Evolutionary conservation across 108 stramenopile species (phyloP).

Genomic region (Fistulifera solaris): DNA sequence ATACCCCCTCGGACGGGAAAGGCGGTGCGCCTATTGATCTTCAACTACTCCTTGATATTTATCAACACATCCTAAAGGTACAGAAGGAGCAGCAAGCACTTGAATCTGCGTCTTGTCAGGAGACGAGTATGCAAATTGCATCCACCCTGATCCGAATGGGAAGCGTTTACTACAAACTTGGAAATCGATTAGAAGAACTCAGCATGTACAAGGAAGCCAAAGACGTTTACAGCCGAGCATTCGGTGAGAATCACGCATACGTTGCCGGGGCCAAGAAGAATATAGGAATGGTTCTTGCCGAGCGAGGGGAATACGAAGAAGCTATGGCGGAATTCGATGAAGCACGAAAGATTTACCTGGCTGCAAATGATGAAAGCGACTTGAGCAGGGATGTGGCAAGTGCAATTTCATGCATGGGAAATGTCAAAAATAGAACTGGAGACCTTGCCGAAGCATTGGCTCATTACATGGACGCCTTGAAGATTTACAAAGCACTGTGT

Average conservation of each 20-base stretch:
- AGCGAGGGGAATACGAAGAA: slow-evolving; percentile 56
- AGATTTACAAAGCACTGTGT: slow-evolving; percentile 41
- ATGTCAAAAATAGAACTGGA: slow-evolving; percentile 64
- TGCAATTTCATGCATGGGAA: slow-evolving; percentile 75
- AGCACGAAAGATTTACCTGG: slow-evolving; percentile 48
- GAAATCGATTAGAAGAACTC: slow-evolving; percentile 56
- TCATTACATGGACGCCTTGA: slow-evolving; percentile 55
- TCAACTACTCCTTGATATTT: slow-evolving; percentile 58
- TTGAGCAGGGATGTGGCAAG: slow-evolving; percentile 71
- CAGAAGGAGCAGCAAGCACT: slow-evolving; percentile 14
- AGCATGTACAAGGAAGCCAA: slow-evolving; percentile 58
- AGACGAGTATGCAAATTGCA: slow-evolving; percentile 25
- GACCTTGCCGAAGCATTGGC: slow-evolving; percentile 62
- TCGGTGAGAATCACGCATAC: slow-evolving; percentile 55
- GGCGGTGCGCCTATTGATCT: slow-evolving; percentile 22
- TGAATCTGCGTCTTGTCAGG: slow-evolving; percentile 8
- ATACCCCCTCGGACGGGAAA: not conserved
- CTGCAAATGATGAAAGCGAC: slow-evolving; percentile 29
- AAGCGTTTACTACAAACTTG: slow-evolving; percentile 65
- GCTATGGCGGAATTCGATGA: slow-evolving; percentile 57
- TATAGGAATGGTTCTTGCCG: slow-evolving; percentile 77
- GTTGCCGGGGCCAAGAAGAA: slow-evolving; percentile 76
- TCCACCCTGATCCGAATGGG: slow-evolving; percentile 71
- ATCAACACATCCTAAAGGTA: slow-evolving; percentile 32
- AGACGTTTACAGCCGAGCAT: slow-evolving; percentile 37